Evolutionary conservation across 139 green algal species (phyloP).

Genomic region (Ostreobium quekettii): DNA sequence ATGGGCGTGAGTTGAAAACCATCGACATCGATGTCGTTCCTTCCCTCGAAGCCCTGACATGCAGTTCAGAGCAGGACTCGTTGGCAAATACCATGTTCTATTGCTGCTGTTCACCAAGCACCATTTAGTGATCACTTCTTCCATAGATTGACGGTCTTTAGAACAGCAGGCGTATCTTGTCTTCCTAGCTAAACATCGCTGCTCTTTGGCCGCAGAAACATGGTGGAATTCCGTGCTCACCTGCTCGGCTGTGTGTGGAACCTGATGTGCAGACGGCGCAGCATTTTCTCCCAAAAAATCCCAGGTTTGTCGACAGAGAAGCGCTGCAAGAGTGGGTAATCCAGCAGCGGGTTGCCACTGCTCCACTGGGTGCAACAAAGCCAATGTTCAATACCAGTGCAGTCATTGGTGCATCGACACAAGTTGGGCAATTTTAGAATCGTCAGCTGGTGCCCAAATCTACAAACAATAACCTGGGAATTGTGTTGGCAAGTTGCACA

Average conservation of each 20-base stretch:
- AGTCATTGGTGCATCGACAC: neutral
- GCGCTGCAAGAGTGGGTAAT: constrained; percentile 32
- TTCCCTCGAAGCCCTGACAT: no score
- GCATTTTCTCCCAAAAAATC: constrained; percentile 46
- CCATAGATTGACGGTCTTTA: neutral
- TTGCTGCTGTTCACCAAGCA: neutral
- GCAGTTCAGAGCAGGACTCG: constrained; percentile 17
- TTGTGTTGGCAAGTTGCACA: neutral
- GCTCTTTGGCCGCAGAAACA: no score
- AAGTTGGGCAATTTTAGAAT: neutral
- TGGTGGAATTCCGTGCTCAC: no score
- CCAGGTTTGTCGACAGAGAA: constrained; percentile 46
- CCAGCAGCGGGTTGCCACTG: constrained; percentile 19
- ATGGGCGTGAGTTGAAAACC: no score
- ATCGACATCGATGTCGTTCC: no score
- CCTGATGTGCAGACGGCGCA: constrained; percentile 36
- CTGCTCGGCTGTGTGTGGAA: constrained; percentile 31
- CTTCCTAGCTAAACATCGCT: neutral
- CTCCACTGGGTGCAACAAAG: constrained; percentile 12
- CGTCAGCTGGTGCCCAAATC: neutral
- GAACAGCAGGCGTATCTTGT: neutral
- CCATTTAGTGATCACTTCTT: neutral
- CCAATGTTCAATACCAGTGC: neutral
- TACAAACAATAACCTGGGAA: neutral
- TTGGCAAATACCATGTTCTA: constrained; percentile 1